phyloP scores from a whole-genome alignment of 345 rosid genomes.

The Stellera chamaejasme region DNA sequence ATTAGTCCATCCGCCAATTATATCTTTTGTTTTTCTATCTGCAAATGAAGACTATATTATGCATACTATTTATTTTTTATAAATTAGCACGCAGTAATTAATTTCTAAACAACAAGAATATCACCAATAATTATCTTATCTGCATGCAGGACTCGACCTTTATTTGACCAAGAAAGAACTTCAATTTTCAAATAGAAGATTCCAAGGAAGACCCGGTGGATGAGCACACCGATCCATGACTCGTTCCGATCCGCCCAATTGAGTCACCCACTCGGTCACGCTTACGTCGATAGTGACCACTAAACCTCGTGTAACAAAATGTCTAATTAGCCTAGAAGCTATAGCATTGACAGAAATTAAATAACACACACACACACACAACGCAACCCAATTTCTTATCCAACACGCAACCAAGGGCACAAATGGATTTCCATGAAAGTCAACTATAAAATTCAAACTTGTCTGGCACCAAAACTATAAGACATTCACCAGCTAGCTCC shows the following conservation, averaged over 20 bases:
- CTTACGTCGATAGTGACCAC: slow-evolving; percentile 12
- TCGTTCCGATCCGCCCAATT: not conserved
- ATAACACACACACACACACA: slow-evolving; percentile 6
- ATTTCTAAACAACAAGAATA: too few relatives aligned
- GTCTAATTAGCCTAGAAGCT: too few relatives aligned
- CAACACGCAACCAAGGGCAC: slow-evolving; percentile 15
- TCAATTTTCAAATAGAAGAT: slow-evolving; percentile 13
- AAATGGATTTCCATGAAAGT: slow-evolving; percentile 22
- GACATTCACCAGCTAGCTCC: too few relatives aligned
- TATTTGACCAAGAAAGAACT: not conserved
- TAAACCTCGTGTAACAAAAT: too few relatives aligned
- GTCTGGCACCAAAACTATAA: slow-evolving; percentile 16
- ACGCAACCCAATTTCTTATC: not conserved
- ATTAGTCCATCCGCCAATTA: too few relatives aligned
- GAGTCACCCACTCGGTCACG: slow-evolving; percentile 26
- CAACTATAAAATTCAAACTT: slow-evolving; percentile 27
- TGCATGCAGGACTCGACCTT: not conserved
- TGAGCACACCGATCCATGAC: slow-evolving; percentile 1
- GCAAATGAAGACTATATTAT: too few relatives aligned
- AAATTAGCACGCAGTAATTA: too few relatives aligned
- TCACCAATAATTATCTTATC: too few relatives aligned
- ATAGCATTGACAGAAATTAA: not conserved
- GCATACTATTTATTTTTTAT: too few relatives aligned
- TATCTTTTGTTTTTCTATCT: too few relatives aligned
- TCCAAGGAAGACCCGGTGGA: slow-evolving; percentile 8